Evolutionary conservation across 257 asterid species (phyloP).

Genomic region (Solanum infundibuliforme): DNA sequence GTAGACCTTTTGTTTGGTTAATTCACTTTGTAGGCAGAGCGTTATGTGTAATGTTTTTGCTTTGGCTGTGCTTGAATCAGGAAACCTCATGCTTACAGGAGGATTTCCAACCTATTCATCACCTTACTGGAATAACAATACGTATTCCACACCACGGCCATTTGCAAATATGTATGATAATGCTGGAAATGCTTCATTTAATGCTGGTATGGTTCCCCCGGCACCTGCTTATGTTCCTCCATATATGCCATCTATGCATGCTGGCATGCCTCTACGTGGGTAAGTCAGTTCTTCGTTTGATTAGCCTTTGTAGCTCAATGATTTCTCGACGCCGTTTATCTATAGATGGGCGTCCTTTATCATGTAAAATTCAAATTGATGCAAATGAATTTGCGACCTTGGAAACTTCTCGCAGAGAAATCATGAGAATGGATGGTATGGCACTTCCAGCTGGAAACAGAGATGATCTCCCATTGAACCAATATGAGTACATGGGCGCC

Average conservation of each 20-base stretch:
- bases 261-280: slow-evolving; percentile 35
- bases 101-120: slow-evolving; percentile 53
- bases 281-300: slow-evolving; percentile 15
- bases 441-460: slow-evolving; percentile 25
- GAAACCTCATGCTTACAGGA: slow-evolving; percentile 46
- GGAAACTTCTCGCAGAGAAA: slow-evolving; percentile 34
- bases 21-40: not conserved
- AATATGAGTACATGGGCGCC: slow-evolving; percentile 26
- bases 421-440: slow-evolving; percentile 39
- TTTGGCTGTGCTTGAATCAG: slow-evolving; percentile 9
- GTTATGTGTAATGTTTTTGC: not conserved
- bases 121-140: slow-evolving; percentile 54
- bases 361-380: not conserved
- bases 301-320: not conserved
- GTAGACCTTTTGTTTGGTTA: slow-evolving; percentile 17
- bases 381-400: not conserved
- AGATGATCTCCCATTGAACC: slow-evolving; percentile 8
- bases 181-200: slow-evolving; percentile 61
- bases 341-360: not conserved
- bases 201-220: slow-evolving; percentile 38
- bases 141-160: slow-evolving; percentile 35
- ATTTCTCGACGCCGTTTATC: not conserved
- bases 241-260: slow-evolving; percentile 27
- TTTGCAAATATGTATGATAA: slow-evolving; percentile 26
- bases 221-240: slow-evolving; percentile 37